Base-by-base conservation (phyloP, 331 rosid species). In the Quercus phellos region DNA sequence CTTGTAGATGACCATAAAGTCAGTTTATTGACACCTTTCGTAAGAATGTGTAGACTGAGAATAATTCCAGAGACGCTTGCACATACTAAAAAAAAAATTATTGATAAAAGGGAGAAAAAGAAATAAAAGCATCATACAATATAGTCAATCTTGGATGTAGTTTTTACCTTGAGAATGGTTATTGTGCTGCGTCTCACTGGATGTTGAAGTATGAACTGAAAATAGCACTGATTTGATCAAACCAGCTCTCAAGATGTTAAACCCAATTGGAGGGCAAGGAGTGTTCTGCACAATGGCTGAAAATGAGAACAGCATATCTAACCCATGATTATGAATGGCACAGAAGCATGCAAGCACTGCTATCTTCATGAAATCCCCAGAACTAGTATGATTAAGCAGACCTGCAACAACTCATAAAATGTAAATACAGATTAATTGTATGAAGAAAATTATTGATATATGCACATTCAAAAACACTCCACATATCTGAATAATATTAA, bases 261-360 rank as follows among this genome's bases (percentile, higher is more conserved):
- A 95, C 63, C 99, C 99, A 83, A 95, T 51, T 27, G 98, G 99
- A 74, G 87, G 87, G 86, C 94, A 79, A 64, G 97, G 92, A 50
- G 97, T 91, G 78, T 91, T 96, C 88, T 91, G 97, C 84, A 95
- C 90, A 82, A 95, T 88, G 46, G 96, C 98, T 18, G 99, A 93
- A 88, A 95, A 95, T 38, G 99, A 95, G 85, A 90, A 93, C 67
- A 93, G 88, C 96, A 90, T 89, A 77, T 91, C 92, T 81, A 89
- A 91, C 70, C 99, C 99, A 74, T 90, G 94, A 88, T 93, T 91
- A 84, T 95, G 98, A 84, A 95, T 88, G 55, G 99, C 86, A 90
- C 99, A 93, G 87, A 91, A 93, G 92, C 97, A 91, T 77, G 91
- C 97, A 72, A 95, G 98, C 79, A 91, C 72, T 74, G 98, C 90